Evolutionary conservation across 257 asterid genomes (phyloP).

Genomic region (Mitragyna speciosa): DNA sequence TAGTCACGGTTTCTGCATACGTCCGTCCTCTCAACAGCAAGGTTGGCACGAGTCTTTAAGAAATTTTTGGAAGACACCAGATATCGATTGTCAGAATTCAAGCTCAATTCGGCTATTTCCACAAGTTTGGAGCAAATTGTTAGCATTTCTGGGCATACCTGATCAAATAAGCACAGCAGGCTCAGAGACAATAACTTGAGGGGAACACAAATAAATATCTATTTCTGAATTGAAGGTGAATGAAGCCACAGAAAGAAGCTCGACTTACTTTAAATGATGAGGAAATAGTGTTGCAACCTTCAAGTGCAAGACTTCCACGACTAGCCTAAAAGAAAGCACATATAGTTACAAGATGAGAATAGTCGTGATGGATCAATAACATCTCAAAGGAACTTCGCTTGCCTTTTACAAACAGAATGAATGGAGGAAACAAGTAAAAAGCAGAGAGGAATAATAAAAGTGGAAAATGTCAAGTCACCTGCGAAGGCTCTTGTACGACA

Average conservation of each 20-base stretch:
- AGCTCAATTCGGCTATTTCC: slow-evolving; percentile 61
- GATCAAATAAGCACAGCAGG: slow-evolving; percentile 12
- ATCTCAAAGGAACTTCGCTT: background rate
- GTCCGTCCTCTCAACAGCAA: background rate
- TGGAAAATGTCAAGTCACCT: slow-evolving; percentile 38
- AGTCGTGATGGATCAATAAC: background rate
- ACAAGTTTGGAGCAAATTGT: slow-evolving; percentile 56
- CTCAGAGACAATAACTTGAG: slow-evolving; percentile 7
- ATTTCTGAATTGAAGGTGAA: background rate
- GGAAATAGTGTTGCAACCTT: slow-evolving; percentile 71
- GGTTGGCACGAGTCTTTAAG: slow-evolving; percentile 24
- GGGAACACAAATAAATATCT: background rate
- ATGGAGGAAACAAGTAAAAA: slow-evolving; percentile 13
- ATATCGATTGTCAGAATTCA: slow-evolving; percentile 48
- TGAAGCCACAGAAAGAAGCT: background rate
- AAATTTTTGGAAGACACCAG: slow-evolving; percentile 52
- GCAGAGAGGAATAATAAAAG: slow-evolving; percentile 14
- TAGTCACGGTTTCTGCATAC: background rate
- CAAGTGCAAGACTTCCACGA: slow-evolving; percentile 73
- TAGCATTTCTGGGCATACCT: slow-evolving; percentile 44
- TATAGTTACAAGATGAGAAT: slow-evolving; percentile 5
- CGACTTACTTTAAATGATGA: slow-evolving; percentile 63
- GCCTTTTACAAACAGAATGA: background rate
- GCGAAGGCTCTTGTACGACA: slow-evolving; percentile 60
- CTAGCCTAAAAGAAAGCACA: slow-evolving; percentile 45